These are phyloP conservation scores for Physcomitrellopsis africana DNA, from an alignment of 225 moss, liverwort and hornwort genomes.

Conservation along the genomic window DNA sequence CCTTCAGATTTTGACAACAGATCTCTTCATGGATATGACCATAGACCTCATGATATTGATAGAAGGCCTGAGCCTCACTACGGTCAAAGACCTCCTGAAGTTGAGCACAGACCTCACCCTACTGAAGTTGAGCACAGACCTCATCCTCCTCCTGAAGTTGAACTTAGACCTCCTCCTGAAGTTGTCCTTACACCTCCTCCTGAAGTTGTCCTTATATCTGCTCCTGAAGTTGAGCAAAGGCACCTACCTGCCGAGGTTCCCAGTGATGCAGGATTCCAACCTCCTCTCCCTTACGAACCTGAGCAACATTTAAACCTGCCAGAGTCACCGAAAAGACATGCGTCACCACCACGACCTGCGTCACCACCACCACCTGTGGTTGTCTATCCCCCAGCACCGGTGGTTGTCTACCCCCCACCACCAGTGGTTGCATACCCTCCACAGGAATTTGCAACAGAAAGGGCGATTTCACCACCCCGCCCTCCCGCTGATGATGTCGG, in stretches of 20 bases:
- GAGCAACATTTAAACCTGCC: constrained; percentile 27
- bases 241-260: constrained; percentile 14
- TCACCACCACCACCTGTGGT: constrained; percentile 21
- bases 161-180: too few relatives aligned
- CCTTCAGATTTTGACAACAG: too few relatives aligned
- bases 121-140: too few relatives aligned
- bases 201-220: constrained; percentile 3
- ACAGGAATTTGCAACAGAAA: background rate
- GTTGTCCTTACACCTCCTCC: constrained; percentile 1
- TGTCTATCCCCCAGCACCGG: constrained; percentile 7
- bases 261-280: constrained; percentile 36
- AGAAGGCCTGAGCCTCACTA: too few relatives aligned
- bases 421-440: constrained; percentile 4
- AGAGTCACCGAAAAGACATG: constrained; percentile 13
- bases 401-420: too few relatives aligned
- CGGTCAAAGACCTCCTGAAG: too few relatives aligned
- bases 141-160: background rate
- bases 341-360: constrained; percentile 27
- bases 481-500: constrained; percentile 20
- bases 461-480: too few relatives aligned
- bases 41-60: too few relatives aligned
- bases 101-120: too few relatives aligned
- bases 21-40: too few relatives aligned
- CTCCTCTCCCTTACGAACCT: constrained; percentile 43
- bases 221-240: too few relatives aligned